Base-by-base conservation (phyloP, 495 filamentous ascomycete species). In the Rusavskia elegans region DNA sequence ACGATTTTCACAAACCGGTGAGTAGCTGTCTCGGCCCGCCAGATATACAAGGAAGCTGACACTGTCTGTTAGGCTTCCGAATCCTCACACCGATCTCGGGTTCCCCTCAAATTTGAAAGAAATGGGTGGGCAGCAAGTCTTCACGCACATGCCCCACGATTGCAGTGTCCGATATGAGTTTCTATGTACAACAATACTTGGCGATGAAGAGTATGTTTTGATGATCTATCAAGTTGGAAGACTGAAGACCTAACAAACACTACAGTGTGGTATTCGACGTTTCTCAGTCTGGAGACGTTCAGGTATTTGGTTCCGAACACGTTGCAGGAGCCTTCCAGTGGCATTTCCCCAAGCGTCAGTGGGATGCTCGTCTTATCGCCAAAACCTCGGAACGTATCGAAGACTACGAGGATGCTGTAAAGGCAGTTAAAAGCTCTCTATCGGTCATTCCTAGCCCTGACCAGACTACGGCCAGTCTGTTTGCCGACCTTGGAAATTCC, bases 151-250 rank as follows among this genome's bases (percentile, higher is more conserved):
- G 0, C 58, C 62, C 16, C 54, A 49, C 7, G 57, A 59, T 2
- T 57, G 59, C 21, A 65, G 51, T 27, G 62, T 75, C 3, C 54
- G 63, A 2, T 84, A 82, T 54, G 72, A 79, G 21, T 76, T 78
- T 38, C 63, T 62, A 16, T 80, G 77, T 52, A 59, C 45, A 20
- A 57, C 60, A 0, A 57, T 55, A 14, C 19, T 48, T 0, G 44
- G 54, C 9, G 60, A 59, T 2, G 42, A 52, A 0, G 45, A 29
- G 45, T 48, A 48, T 4, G 45, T 19, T 19, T 4, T 27, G 25
- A 27, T 27, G n/a, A n/a, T n/a, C n/a, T 27, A 27, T 27, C 0
- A 3, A 27, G 3, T 27, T 27, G 25, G 25, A 27, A 27, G 25
- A 27, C 4, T 6, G 4, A 27, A 27, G 25, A 0, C 2, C 20